Evolutionary conservation across 495 filamentous ascomycete species (phyloP).

Genomic region (Xylaria bambusicola): DNA sequence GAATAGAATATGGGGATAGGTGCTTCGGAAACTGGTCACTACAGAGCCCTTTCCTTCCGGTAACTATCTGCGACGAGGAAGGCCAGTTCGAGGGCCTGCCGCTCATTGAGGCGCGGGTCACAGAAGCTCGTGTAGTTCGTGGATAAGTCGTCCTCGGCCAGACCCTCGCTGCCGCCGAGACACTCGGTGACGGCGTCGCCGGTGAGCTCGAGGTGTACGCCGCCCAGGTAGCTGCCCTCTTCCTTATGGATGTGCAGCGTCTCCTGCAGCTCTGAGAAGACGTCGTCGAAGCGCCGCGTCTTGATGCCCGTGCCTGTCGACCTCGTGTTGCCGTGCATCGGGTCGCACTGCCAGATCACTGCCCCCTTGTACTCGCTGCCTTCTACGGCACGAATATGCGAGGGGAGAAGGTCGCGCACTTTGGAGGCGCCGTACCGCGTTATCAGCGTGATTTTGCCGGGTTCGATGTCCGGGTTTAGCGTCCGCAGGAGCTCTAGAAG

Average conservation of each 20-base stretch:
- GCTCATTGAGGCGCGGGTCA: slow-evolving; percentile 93
- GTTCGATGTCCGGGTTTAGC: slow-evolving; percentile 77
- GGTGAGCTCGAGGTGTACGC: slow-evolving; percentile 92
- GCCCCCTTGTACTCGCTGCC: slow-evolving; percentile 64
- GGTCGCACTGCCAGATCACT: slow-evolving; percentile 97
- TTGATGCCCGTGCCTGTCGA: slow-evolving; percentile 76
- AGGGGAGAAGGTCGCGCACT: slow-evolving; percentile 68
- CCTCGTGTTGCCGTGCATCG: slow-evolving; percentile 91
- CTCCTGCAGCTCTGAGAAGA: slow-evolving; percentile 79
- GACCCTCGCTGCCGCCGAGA: slow-evolving; percentile 82
- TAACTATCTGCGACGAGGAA: slow-evolving; percentile 90
- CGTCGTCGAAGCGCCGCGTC: slow-evolving; percentile 83
- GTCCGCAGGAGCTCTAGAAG: slow-evolving; percentile 75
- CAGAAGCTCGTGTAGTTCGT: slow-evolving; percentile 93
- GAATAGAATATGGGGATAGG: no score
- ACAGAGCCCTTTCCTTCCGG: slow-evolving; percentile 38
- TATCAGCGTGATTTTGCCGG: slow-evolving; percentile 93
- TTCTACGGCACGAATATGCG: slow-evolving; percentile 85
- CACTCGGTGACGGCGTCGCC: slow-evolving; percentile 97
- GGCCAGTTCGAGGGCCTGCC: slow-evolving; percentile 92
- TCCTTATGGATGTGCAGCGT: slow-evolving; percentile 82
- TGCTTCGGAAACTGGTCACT: no score
- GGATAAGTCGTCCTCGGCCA: slow-evolving; percentile 83
- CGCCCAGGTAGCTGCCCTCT: slow-evolving; percentile 80
- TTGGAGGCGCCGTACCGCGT: slow-evolving; percentile 85